phyloP scores from a whole-genome alignment of 2,329 filamentous ascomycete genomes.

The Cyphellophora europaea region DNA sequence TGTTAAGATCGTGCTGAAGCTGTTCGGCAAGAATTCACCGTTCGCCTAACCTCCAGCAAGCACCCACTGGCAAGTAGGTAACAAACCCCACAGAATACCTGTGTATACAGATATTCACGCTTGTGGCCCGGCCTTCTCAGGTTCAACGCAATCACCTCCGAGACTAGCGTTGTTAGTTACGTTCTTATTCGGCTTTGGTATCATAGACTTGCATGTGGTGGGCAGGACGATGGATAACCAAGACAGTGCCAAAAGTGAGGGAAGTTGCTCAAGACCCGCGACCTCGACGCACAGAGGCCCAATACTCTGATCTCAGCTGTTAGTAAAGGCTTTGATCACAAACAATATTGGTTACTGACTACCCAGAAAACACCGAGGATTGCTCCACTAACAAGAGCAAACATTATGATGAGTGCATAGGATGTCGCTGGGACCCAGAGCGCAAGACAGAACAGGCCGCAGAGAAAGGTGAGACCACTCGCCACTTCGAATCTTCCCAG shows the following conservation, averaged over 20 bases:
- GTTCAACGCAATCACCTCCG: slow-evolving; percentile 43
- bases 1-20: neutral
- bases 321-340: slow-evolving; percentile 34
- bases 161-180: slow-evolving; percentile 26
- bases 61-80: slow-evolving; percentile 16
- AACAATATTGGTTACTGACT: neutral
- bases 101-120: slow-evolving; percentile 38
- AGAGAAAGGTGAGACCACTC: slow-evolving; percentile 27
- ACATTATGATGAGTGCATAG: slow-evolving; percentile 34
- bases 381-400: slow-evolving; percentile 33
- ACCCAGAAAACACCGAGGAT: slow-evolving; percentile 23
- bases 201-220: slow-evolving; percentile 7
- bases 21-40: neutral
- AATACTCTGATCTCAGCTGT: slow-evolving; percentile 2
- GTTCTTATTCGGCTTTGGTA: neutral
- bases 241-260: slow-evolving; percentile 13
- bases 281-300: slow-evolving; percentile 12
- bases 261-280: slow-evolving; percentile 12
- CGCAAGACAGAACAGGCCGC: slow-evolving; percentile 29
- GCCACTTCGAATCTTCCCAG: slow-evolving; percentile 34
- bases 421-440: slow-evolving; percentile 38
- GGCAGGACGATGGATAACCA: slow-evolving; percentile 12
- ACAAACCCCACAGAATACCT: slow-evolving; percentile 38
- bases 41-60: slow-evolving; percentile 6
- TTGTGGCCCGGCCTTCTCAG: slow-evolving; percentile 34